Base-by-base conservation (phyloP, 2,329 filamentous ascomycete genomes). In the Aspergillus fijiensis region DNA sequence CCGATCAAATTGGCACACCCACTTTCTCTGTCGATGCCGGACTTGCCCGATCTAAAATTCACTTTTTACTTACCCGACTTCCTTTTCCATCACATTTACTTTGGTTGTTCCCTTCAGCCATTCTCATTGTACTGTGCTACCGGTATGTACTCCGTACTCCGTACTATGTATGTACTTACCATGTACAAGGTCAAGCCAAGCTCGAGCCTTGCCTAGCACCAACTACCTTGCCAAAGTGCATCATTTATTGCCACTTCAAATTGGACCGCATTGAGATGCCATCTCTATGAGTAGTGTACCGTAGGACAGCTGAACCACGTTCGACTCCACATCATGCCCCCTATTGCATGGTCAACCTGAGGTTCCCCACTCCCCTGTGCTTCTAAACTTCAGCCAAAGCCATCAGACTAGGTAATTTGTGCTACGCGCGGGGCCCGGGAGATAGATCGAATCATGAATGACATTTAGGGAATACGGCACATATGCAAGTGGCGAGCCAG, bases 401-500 rank as follows among this genome's bases (percentile, higher is more conserved):
- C 52, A 45, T 49, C 35, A n/a, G 27, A 21, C 51, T 19, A 51
- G 9, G 27, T 29, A 29, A 39, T 49, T 48, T 55, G 35, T 55
- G 42, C 48, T 55, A 31, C 48, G 39, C 58, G 55, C 51, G 58
- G 58, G 54, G 60, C 55, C 55, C 42, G 50, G 56, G 51, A 48
- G 33, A 60, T 54, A 50, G 51, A 54, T 51, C 53, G 39, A 16
- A 45, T 45, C 16, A 45, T 45, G 5, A 55, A 31, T 53, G 29
- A 45, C 53, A 49, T 25, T 11, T 53, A 48, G 27, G 53, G 16
- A 19, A 49, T 55, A 55, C 53, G 45, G 42, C 23, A 29, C 52
- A 31, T 29, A 31, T 55, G 52, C 52, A 47, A 45, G 52, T 48
- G 53, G 42, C 19, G 25, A 45, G 39, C 39, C 39, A 45, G 39